Evolutionary conservation across 139 green algal species (phyloP).

Genomic region (Haematococcus lacustris): DNA sequence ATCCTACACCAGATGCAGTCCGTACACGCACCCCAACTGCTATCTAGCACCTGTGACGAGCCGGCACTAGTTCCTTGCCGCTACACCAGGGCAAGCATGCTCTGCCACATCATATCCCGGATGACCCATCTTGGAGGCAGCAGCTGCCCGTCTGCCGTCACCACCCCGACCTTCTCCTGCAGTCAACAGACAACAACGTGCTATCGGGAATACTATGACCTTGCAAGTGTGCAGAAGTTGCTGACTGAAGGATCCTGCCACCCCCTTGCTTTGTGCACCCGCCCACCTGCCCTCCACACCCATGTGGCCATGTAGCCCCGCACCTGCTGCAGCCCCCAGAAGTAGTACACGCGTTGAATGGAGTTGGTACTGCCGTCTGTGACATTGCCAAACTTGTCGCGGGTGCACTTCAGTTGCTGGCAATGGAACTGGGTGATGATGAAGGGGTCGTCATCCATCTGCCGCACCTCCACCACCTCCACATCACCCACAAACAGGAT

Average conservation of each 20-base stretch:
- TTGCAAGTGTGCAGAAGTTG: too few species aligned
- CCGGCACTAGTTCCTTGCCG: too few species aligned
- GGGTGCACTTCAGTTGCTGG: slow-evolving; percentile 84
- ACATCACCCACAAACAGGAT: slow-evolving; percentile 87
- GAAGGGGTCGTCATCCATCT: slow-evolving; percentile 75
- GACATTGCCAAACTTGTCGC: slow-evolving; percentile 89
- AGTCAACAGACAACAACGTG: too few species aligned
- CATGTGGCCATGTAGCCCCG: too few species aligned
- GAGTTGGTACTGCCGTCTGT: slow-evolving; percentile 72
- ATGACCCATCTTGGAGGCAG: slow-evolving; percentile 80
- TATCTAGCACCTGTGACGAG: too few species aligned
- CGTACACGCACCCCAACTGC: too few species aligned
- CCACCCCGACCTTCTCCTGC: slow-evolving; percentile 56
- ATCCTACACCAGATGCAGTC: too few species aligned
- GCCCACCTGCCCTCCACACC: too few species aligned
- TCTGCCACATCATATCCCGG: slow-evolving; percentile 79
- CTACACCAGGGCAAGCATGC: slow-evolving; percentile 50
- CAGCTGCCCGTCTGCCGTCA: slow-evolving; percentile 63
- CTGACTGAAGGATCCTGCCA: too few species aligned
- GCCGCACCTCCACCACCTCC: slow-evolving; percentile 64
- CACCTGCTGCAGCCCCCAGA: slow-evolving; percentile 75
- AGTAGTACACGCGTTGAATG: slow-evolving; percentile 72
- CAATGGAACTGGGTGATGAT: slow-evolving; percentile 73
- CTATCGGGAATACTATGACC: too few species aligned
- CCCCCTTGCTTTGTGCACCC: too few species aligned